A percentile compares a stretch with the other conserved stretches of the same genome.
phyloP scores from a whole-genome alignment of 495 filamentous ascomycete species.

The Melanomma pulvis-pyrius region DNA sequence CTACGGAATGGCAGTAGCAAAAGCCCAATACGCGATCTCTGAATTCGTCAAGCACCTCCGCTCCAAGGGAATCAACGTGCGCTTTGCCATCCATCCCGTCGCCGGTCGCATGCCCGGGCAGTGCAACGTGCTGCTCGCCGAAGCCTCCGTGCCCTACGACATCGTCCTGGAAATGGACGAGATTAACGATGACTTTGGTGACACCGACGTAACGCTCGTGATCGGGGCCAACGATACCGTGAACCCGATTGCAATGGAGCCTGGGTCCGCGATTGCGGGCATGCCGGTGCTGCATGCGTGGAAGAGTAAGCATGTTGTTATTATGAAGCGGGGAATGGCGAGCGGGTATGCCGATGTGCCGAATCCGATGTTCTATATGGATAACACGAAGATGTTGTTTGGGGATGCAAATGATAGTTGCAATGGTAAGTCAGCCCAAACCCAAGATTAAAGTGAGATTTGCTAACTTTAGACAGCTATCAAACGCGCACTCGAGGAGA shows the following conservation, averaged over 20 bases:
- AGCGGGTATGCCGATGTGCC: constrained; percentile 84
- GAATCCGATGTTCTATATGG: constrained; percentile 88
- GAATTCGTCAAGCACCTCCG: constrained; percentile 74
- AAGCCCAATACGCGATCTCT: constrained; percentile 81
- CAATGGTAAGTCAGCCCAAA: constrained; percentile 66
- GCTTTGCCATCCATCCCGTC: constrained; percentile 85
- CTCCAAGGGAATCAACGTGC: constrained; percentile 69
- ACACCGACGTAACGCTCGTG: constrained; percentile 81
- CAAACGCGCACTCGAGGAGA: constrained; percentile 37
- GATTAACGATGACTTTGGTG: constrained; percentile 83
- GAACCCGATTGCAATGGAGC: constrained; percentile 79
- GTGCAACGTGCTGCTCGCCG: constrained; percentile 81
- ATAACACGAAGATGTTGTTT: constrained; percentile 80
- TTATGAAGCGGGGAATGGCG: constrained; percentile 83
- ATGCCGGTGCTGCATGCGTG: constrained; percentile 86
- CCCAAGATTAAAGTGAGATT: too few relatives aligned
- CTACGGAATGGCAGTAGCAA: constrained; percentile 86
- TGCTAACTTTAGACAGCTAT: too few relatives aligned
- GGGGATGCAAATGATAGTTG: constrained; percentile 80
- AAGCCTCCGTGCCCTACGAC: constrained; percentile 81
- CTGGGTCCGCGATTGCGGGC: constrained; percentile 75
- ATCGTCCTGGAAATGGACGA: constrained; percentile 76
- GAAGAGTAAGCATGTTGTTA: constrained; percentile 86
- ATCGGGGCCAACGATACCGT: constrained; percentile 88
- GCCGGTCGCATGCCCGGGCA: constrained; percentile 85